Evolutionary conservation across 306 rosid species (phyloP), one percentile per base, ranked within the genome.

Genomic region (Vachellia collinsii): DNA sequence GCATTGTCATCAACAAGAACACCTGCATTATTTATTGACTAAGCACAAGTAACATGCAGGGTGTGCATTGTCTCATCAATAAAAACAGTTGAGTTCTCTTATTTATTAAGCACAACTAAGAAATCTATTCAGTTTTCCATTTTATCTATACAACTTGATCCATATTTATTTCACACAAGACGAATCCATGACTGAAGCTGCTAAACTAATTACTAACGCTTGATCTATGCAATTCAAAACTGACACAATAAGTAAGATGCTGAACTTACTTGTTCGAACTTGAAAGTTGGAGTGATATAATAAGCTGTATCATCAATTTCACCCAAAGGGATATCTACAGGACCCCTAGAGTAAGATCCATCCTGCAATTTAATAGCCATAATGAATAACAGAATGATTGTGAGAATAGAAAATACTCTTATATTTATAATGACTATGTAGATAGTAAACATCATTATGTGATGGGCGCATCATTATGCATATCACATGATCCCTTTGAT

Each of bases 261-360:
- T 44, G 46, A 22, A 80, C 97, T 85, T 85, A 95, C 99, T 85
- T 93, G 99, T 82, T 95, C 99, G 13, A 95, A 95, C 85, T 93
- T 95, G 88, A 91, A 88, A 85, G 91, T 93, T 67, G 99, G 98
- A 56, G 91, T 87, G 44, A 91, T 22, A 80, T 86, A 91, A 86
- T 93, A 89, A 14, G 83, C 72, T 14, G 94, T 77, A 51, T 90
- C 96, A 86, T 88, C 92, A 58, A 46, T 77, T 67, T 89, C 92
- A 59, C 88, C 86, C 62, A 90, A 84, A 0, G 91, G 93, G 83
- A 95, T 93, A 77, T 88, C 89, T 66, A 91, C 7, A 65, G 98
- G 98, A 74, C 99, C 99, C 79, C 98, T 88, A 42, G 99, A 91
- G 82, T 93, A 95, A 77, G 99, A 95, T 17, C 99, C 99, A 68